These are phyloP conservation scores for Phaffia australis DNA, from an alignment of 768 basidiomycete species.

Conservation along the genomic window DNA sequence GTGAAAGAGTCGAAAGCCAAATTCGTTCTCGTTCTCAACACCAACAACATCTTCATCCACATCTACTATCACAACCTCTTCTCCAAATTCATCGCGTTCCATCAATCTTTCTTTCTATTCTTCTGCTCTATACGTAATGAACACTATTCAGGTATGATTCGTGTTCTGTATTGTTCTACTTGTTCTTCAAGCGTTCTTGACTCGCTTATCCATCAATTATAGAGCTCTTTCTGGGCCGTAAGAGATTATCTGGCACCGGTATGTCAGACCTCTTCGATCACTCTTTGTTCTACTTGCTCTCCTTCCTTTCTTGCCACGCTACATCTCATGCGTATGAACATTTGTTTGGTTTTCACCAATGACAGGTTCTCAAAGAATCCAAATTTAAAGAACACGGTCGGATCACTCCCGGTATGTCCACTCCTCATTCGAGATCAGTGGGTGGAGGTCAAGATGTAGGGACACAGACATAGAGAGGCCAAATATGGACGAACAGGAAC, in stretches of 20 bases:
- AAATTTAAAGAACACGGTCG: slow-evolving; percentile 99
- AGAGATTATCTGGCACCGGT: slow-evolving; percentile 71
- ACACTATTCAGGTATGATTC: slow-evolving; percentile 13
- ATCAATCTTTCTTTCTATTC: not conserved
- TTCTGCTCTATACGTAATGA: not conserved
- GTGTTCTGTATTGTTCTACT: too few relatives aligned
- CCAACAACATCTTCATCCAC: too few relatives aligned
- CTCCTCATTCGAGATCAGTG: not conserved
- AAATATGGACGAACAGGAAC: too few relatives aligned
- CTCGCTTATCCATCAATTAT: not conserved
- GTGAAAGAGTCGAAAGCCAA: not conserved
- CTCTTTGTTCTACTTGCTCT: not conserved
- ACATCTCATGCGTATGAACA: not conserved
- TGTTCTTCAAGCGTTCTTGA: not conserved
- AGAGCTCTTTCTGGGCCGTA: slow-evolving; percentile 89
- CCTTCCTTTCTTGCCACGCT: not conserved
- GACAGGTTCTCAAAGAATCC: slow-evolving; percentile 85
- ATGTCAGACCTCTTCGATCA: slow-evolving; percentile 13
- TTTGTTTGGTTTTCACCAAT: not conserved
- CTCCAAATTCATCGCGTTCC: too few relatives aligned
- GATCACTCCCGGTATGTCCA: slow-evolving; percentile 67
- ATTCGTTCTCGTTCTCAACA: too few relatives aligned
- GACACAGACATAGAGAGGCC: too few relatives aligned
- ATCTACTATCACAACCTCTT: too few relatives aligned
- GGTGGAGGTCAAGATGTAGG: too few relatives aligned